These are phyloP conservation scores for Diplodia corticola DNA, from an alignment of 2,329 filamentous ascomycete genomes.

Conservation along the genomic window DNA sequence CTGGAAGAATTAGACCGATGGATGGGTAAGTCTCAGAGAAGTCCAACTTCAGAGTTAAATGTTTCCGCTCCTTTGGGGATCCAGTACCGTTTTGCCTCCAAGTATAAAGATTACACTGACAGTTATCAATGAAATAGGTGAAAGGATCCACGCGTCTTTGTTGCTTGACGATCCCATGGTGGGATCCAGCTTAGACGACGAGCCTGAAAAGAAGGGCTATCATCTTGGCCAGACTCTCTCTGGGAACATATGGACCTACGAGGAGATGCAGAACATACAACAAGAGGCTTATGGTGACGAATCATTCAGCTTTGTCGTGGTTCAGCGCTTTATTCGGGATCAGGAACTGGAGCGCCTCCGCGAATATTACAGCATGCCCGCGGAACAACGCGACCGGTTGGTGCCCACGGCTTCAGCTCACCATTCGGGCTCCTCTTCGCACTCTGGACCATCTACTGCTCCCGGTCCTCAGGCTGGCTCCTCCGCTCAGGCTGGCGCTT, in stretches of 20 bases:
- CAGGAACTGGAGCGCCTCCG: not conserved
- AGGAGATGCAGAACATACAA: not conserved
- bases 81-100: too few species aligned
- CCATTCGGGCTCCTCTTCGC: not conserved
- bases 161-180: too few species aligned
- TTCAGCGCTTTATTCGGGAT: constrained; percentile 1
- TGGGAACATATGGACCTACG: too few species aligned
- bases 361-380: not conserved
- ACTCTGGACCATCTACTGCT: not conserved
- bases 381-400: not conserved
- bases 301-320: not conserved
- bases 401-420: not conserved
- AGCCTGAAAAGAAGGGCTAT: too few species aligned
- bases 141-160: too few species aligned
- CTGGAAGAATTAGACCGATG: not conserved
- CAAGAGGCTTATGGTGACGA: not conserved
- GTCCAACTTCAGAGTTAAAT: too few species aligned
- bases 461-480: not conserved
- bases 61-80: too few species aligned
- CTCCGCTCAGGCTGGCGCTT: not conserved
- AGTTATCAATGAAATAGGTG: too few species aligned
- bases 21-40: not conserved
- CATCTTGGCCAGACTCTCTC: too few species aligned
- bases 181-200: too few species aligned
- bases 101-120: too few species aligned